A percentile compares a stretch with the other conserved stretches of the same genome.
Evolutionary conservation across 192 early-diverging fungal species (phyloP).

Genomic region (Backusella liffmaniae): DNA sequence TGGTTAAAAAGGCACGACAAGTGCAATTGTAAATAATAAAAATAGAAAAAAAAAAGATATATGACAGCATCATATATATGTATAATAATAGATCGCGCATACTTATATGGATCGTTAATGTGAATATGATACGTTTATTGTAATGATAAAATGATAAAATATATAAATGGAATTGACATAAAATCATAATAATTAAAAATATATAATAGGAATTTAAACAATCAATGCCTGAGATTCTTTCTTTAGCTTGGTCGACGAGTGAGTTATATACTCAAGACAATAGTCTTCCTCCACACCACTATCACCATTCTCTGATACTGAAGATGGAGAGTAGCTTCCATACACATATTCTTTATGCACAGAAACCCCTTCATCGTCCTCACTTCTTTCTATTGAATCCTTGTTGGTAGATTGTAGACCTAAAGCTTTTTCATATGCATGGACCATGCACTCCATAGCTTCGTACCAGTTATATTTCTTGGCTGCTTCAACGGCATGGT

Average conservation of each 20-base stretch:
- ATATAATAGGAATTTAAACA: neutral
- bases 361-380: slow-evolving; percentile 8
- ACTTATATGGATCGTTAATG: neutral
- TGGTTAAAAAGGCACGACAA: too few relatives aligned
- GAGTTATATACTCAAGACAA: neutral
- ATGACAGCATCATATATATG: too few relatives aligned
- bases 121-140: neutral
- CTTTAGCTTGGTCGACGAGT: neutral
- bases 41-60: too few relatives aligned
- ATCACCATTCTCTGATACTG: slow-evolving; percentile 2
- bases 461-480: slow-evolving; percentile 21
- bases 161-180: neutral
- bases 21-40: too few relatives aligned
- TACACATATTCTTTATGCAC: neutral
- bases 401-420: neutral
- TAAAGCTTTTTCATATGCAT: slow-evolving; percentile 11
- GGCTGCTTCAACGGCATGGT: slow-evolving; percentile 4
- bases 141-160: neutral
- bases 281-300: slow-evolving; percentile 41
- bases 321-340: neutral
- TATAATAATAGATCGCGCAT: too few relatives aligned
- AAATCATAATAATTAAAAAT: neutral
- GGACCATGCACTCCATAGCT: slow-evolving; percentile 25
- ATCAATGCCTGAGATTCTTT: neutral
- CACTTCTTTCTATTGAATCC: neutral